Conservation (phyloP, 345 rosid genomes). For the Corchorus olitorius region DNA sequence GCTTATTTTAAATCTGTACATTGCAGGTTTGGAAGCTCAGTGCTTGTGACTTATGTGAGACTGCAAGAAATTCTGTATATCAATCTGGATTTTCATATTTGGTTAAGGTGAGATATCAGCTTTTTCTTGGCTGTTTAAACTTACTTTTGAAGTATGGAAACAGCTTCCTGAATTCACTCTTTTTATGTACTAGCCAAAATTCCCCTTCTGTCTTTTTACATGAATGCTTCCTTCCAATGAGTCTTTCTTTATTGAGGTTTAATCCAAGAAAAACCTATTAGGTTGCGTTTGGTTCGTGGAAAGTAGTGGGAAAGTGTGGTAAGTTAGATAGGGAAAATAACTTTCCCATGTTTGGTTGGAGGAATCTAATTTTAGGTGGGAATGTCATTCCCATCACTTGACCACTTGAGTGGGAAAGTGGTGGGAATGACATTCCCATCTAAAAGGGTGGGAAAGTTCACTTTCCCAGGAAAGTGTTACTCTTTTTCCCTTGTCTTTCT, state of each 20-base stretch:
- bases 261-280: neutral
- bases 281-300: too few relatives aligned
- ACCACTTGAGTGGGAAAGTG: too few relatives aligned
- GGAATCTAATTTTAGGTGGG: too few relatives aligned
- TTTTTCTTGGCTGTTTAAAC: neutral
- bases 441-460: too few relatives aligned
- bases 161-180: neutral
- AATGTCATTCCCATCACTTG: too few relatives aligned
- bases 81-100: slow-evolving; percentile 51
- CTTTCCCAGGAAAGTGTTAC: too few relatives aligned
- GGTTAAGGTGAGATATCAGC: slow-evolving; percentile 37
- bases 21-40: slow-evolving; percentile 58
- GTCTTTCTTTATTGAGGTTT: neutral
- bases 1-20: neutral
- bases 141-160: neutral
- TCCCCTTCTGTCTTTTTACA: neutral
- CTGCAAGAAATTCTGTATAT: slow-evolving; percentile 56
- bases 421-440: too few relatives aligned
- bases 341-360: too few relatives aligned
- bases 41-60: slow-evolving; percentile 60
- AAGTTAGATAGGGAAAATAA: too few relatives aligned
- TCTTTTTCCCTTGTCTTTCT: too few relatives aligned
- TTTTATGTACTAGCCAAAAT: neutral
- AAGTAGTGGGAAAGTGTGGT: too few relatives aligned
- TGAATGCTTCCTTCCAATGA: neutral